These are phyloP conservation scores for Naegleria lovaniensis DNA, from an alignment of 208 protist species.

Conservation along the genomic window DNA sequence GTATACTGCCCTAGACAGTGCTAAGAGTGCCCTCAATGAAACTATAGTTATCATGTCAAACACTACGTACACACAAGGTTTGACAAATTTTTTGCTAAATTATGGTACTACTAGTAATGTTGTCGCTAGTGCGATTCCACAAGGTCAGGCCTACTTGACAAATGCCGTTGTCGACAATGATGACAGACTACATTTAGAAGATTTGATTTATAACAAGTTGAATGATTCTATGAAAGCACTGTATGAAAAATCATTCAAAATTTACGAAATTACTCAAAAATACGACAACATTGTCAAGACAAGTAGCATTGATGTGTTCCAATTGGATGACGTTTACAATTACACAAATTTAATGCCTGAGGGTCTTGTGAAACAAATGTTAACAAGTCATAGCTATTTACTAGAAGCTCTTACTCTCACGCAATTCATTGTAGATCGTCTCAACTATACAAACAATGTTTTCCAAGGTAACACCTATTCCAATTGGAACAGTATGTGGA, in stretches of 20 bases:
- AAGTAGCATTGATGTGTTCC: not conserved
- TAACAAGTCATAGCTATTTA: not conserved
- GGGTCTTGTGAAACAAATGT: not conserved
- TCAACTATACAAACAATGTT: not conserved
- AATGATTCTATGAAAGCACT: not conserved
- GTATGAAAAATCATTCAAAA: not conserved
- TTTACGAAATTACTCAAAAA: not conserved
- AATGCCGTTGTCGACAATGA: not conserved
- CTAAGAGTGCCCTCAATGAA: not conserved
- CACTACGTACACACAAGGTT: not conserved
- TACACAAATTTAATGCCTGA: not conserved
- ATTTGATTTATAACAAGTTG: not conserved
- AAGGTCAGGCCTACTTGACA: not conserved
- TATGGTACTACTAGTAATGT: not conserved
- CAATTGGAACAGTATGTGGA: not conserved
- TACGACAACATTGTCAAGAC: not conserved
- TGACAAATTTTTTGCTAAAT: not conserved
- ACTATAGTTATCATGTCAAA: not conserved
- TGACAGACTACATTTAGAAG: not conserved
- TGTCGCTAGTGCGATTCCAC: not conserved
- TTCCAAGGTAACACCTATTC: not conserved
- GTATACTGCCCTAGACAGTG: not conserved
- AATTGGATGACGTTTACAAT: not conserved
- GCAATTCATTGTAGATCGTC: not conserved
- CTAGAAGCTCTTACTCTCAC: not conserved